Conservation (phyloP, 2,329 filamentous ascomycete genomes). For the Microdochium nivale region DNA sequence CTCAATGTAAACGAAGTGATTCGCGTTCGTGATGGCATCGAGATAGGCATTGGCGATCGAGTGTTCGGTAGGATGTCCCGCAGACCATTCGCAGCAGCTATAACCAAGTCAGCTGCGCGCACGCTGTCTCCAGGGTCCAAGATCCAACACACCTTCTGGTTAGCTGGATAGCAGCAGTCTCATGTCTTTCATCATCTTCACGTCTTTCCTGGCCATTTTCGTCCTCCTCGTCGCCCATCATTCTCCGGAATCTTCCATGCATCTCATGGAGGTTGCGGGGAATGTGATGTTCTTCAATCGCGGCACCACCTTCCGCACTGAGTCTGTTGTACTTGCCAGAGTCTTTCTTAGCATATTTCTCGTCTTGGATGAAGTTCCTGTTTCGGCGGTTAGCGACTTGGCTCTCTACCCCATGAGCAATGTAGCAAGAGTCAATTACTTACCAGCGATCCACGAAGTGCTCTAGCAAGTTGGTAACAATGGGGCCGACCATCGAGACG, state of each 20-base stretch:
- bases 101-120: slow-evolving; percentile 2
- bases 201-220: slow-evolving; percentile 3
- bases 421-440: slow-evolving; percentile 5
- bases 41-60: slow-evolving; percentile 84
- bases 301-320: slow-evolving; percentile 7
- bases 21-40: slow-evolving; percentile 56
- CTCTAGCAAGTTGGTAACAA: slow-evolving; percentile 63
- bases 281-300: slow-evolving; percentile 13
- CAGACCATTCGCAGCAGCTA: slow-evolving; percentile 43
- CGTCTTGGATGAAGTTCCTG: slow-evolving; percentile 75
- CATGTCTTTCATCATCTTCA: slow-evolving; percentile 5
- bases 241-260: slow-evolving; percentile 32
- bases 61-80: slow-evolving; percentile 49
- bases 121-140: background rate
- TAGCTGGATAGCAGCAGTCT: slow-evolving; percentile 37
- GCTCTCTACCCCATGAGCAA: background rate
- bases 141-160: slow-evolving; percentile 32
- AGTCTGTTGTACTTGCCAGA: slow-evolving; percentile 39
- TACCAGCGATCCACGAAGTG: slow-evolving; percentile 81
- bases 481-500: slow-evolving; percentile 65
- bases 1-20: slow-evolving; percentile 73
- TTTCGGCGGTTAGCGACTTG: slow-evolving; percentile 4
- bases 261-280: slow-evolving; percentile 16
- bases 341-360: slow-evolving; percentile 60
- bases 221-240: slow-evolving; percentile 24